phyloP scores from a whole-genome alignment of 1,284 basidiomycete species.

The Cryptococcus deneoformans region DNA sequence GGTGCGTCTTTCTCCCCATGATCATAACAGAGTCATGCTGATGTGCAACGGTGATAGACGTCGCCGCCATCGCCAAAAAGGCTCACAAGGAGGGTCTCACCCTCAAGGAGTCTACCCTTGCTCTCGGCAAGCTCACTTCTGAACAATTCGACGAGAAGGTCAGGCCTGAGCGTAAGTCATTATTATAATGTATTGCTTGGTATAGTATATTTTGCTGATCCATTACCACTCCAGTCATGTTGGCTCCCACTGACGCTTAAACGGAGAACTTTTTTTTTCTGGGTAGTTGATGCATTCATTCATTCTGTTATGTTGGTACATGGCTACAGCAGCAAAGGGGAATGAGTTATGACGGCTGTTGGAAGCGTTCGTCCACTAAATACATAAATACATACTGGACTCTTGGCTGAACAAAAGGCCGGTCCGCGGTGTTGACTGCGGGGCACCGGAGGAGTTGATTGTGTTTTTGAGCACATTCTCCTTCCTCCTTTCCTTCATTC shows the following conservation, averaged over 20 bases:
- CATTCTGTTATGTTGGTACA: too few relatives aligned
- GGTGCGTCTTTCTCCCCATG: constrained; percentile 8
- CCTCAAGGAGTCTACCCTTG: constrained; percentile 88
- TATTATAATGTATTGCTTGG: background rate
- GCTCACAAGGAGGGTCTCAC: constrained; percentile 98
- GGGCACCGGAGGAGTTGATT: too few relatives aligned
- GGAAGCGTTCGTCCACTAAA: too few relatives aligned
- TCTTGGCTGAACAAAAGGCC: too few relatives aligned
- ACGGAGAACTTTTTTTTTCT: too few relatives aligned
- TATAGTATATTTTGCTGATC: constrained; percentile 6
- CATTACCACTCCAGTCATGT: constrained; percentile 37
- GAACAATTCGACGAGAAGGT: constrained; percentile 97
- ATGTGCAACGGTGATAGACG: constrained; percentile 58
- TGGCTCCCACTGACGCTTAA: constrained; percentile 41
- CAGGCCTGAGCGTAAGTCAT: constrained; percentile 67
- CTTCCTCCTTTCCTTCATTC: too few relatives aligned
- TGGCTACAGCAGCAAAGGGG: too few relatives aligned
- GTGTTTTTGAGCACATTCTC: too few relatives aligned
- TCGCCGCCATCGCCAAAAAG: constrained; percentile 98
- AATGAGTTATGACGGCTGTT: too few relatives aligned
- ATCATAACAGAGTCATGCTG: background rate
- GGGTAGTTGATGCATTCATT: too few relatives aligned
- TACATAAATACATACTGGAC: too few relatives aligned
- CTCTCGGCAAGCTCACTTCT: constrained; percentile 77
- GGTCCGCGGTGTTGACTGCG: too few relatives aligned